phyloP scores from a whole-genome alignment of 2,329 filamentous ascomycete genomes.

The Fusarium sp. region DNA sequence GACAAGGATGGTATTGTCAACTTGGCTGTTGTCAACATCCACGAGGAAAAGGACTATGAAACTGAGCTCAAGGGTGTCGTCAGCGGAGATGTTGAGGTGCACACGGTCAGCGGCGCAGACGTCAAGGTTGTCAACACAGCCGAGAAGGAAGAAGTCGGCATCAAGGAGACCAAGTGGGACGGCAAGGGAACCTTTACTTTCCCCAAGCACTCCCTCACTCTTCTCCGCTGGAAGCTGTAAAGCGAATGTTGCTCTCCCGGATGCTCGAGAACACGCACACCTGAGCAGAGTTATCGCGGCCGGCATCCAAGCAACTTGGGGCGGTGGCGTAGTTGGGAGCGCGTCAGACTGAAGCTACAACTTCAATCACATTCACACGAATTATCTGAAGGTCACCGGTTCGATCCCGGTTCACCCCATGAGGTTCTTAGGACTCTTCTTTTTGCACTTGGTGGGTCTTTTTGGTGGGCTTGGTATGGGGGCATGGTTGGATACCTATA shows the following conservation, averaged over 20 bases:
- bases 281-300: neutral
- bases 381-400: constrained; percentile 5
- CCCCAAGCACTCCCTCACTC: constrained; percentile 76
- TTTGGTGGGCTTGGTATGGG: neutral
- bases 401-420: constrained; percentile 3
- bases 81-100: constrained; percentile 66
- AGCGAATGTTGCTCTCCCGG: neutral
- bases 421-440: neutral
- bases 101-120: constrained; percentile 61
- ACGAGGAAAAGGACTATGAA: constrained; percentile 69
- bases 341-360: constrained; percentile 1
- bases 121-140: constrained; percentile 72
- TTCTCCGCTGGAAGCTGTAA: constrained; percentile 70
- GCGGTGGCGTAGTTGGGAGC: constrained; percentile 5
- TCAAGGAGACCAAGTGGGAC: constrained; percentile 65
- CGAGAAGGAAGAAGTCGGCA: constrained; percentile 69
- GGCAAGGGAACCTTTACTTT: constrained; percentile 73
- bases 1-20: constrained; percentile 70
- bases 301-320: neutral
- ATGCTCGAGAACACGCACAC: neutral
- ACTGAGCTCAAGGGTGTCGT: constrained; percentile 67
- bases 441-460: neutral
- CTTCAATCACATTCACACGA: neutral
- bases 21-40: constrained; percentile 80
- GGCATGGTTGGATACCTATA: neutral